Evolutionary conservation across 2,329 filamentous ascomycete genomes (phyloP).

Genomic region (Cytospora paraplurivora): DNA sequence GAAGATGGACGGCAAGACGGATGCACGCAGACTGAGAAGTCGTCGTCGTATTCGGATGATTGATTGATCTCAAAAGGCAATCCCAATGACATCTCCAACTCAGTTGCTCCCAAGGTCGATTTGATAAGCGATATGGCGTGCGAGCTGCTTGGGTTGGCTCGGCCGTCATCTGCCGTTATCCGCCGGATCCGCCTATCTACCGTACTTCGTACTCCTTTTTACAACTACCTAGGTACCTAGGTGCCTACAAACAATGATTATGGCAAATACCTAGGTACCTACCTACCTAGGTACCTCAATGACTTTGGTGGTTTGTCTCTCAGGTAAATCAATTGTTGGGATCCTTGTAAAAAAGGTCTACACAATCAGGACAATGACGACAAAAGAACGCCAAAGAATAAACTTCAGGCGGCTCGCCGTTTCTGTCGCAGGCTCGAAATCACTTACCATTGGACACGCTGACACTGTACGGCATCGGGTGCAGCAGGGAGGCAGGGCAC

Average conservation of each 20-base stretch:
- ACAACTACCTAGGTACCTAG: not conserved
- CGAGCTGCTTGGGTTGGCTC: not conserved
- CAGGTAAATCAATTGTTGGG: too few species aligned
- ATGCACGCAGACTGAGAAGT: too few species aligned
- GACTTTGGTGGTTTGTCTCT: too few species aligned
- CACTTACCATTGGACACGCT: too few species aligned
- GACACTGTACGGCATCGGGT: not conserved
- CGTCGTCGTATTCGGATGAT: too few species aligned
- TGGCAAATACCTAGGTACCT: not conserved
- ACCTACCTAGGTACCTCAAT: too few species aligned
- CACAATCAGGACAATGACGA: too few species aligned
- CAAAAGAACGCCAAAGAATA: too few species aligned
- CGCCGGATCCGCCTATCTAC: not conserved
- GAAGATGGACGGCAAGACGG: slow-evolving; percentile 1
- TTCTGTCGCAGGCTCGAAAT: too few species aligned
- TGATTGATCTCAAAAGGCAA: not conserved
- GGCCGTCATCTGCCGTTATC: slow-evolving; percentile 1
- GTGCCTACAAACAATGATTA: not conserved
- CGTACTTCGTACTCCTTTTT: not conserved
- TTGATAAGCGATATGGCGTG: not conserved
- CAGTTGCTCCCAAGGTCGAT: not conserved
- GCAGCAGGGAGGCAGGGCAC: not conserved
- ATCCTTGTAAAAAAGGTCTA: too few species aligned
- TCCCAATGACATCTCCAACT: too few species aligned
- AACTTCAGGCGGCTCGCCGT: too few species aligned